Evolutionary conservation across 768 basidiomycete genomes (phyloP).

Genomic region (Heimioporus sp.): DNA sequence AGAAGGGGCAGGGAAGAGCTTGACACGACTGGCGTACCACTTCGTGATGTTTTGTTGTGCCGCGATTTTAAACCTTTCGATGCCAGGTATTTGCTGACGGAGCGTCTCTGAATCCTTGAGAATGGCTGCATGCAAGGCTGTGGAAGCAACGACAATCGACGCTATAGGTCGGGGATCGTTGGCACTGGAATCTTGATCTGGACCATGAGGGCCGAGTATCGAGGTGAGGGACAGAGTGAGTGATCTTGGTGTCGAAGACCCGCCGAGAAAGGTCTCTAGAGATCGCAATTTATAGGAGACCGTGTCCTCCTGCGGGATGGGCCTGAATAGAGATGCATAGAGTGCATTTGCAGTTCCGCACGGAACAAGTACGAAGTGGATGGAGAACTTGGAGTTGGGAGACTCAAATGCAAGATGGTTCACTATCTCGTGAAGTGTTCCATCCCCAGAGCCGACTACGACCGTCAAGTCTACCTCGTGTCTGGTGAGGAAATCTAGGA

Average conservation of each 20-base stretch:
- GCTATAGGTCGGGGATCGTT: slow-evolving; percentile 29
- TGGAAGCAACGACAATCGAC: slow-evolving; percentile 86
- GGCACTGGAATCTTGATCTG: background rate
- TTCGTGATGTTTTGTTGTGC: slow-evolving; percentile 69
- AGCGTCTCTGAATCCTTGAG: slow-evolving; percentile 79
- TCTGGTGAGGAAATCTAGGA: slow-evolving; percentile 40
- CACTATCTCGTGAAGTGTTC: slow-evolving; percentile 88
- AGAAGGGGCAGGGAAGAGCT: slow-evolving; percentile 47
- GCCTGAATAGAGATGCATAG: slow-evolving; percentile 74
- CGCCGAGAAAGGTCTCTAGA: slow-evolving; percentile 46
- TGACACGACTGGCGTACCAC: slow-evolving; percentile 65
- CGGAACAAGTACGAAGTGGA: slow-evolving; percentile 59
- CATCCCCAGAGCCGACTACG: slow-evolving; percentile 82
- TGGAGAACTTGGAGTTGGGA: slow-evolving; percentile 12
- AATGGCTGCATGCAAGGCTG: slow-evolving; percentile 81
- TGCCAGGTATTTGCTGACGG: slow-evolving; percentile 63
- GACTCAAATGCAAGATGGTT: slow-evolving; percentile 44
- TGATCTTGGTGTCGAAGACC: slow-evolving; percentile 34
- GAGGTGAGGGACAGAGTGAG: slow-evolving; percentile 57
- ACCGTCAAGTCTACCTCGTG: slow-evolving; percentile 39
- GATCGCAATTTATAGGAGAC: slow-evolving; percentile 52
- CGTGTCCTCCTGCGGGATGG: slow-evolving; percentile 26
- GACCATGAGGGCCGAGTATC: slow-evolving; percentile 20
- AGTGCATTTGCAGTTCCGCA: slow-evolving; percentile 94
- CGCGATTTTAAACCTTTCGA: slow-evolving; percentile 87